These are phyloP conservation scores for Fonsecaea pugnacius DNA, from an alignment of 2,329 filamentous ascomycete genomes.

Conservation along the genomic window DNA sequence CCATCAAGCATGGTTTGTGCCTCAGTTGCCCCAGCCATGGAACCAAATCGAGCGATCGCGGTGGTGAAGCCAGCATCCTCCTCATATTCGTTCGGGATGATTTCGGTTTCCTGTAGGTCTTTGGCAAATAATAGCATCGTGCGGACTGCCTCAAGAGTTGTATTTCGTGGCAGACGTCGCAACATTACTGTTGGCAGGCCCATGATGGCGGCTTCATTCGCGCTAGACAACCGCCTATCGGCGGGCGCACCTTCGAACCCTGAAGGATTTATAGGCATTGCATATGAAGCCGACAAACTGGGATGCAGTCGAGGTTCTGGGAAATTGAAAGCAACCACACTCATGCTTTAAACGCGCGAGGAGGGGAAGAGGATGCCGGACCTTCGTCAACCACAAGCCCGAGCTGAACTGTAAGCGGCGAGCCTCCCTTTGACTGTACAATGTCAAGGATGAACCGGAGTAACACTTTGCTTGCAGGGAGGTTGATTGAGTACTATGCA, in stretches of 20 bases:
- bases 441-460: conserved; percentile 8
- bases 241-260: conserved; percentile 28
- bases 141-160: conserved; percentile 61
- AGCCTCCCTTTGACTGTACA: not conserved
- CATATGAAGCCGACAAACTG: conserved; percentile 25
- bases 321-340: conserved; percentile 28
- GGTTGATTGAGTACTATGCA: not conserved
- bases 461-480: not conserved
- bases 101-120: conserved; percentile 63
- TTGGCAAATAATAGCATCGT: conserved; percentile 70
- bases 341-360: conserved; percentile 23
- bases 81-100: conserved; percentile 58
- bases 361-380: conserved; percentile 4
- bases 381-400: conserved; percentile 14
- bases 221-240: conserved; percentile 37
- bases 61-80: conserved; percentile 62
- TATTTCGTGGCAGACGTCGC: conserved; percentile 64
- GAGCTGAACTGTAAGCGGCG: conserved; percentile 2
- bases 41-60: conserved; percentile 64
- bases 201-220: conserved; percentile 32
- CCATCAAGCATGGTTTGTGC: conserved; percentile 64
- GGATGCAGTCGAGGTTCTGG: conserved; percentile 26
- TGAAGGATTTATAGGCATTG: conserved; percentile 17
- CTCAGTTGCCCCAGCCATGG: conserved; percentile 62
- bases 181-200: conserved; percentile 54